Base-by-base conservation (phyloP, 257 asterid species). In the Solanum corneliomulleri region DNA sequence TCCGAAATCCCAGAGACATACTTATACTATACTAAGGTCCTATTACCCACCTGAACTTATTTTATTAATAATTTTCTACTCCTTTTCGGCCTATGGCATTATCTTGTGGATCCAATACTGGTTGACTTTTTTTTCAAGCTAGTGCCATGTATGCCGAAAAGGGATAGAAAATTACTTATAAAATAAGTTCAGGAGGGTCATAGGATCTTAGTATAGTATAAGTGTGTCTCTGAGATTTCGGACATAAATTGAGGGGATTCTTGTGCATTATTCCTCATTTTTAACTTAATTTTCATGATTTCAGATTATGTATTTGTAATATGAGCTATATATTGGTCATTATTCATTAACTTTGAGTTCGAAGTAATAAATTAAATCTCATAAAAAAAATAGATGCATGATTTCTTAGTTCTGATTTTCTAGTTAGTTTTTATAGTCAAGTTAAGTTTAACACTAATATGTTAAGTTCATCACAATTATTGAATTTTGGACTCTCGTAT, bases 211-310 rank as follows among this genome's bases (percentile, higher is more conserved):
- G 0, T 33, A 33, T 33, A 33, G 35, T 33, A 33, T 33, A 33
- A 33, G 35, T 33, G 35, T 4, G 5, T 33, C 5, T 33, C 4
- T 33, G 5, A 1, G 5, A 33, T 33, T 33, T 33, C 35, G 5
- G 0, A 0, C 35, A 33, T 33, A 33, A 1, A 1, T 3, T 33
- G 5, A 33, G 35, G 35, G 5, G 5, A 0, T 33, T 0, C 35
- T 33, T 4, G 35, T 33, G 35, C 35, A 33, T 33, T 33, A 33
- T 33, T 0, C 5, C 0, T 66, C 25, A 9, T 33, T 70, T 15
- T 31, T 15, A 15, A 70, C 3, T 70, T 33, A 8, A 8, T 70
- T 33, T 16, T 33, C 20, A 16, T 16, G 25, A 7, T 68, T 27
- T 27, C 37, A 68, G 11, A n/a, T 58, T 58, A 58, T 58, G 3